phyloP scores from a whole-genome alignment of 345 rosid genomes.

The Anacardium occidentale region DNA sequence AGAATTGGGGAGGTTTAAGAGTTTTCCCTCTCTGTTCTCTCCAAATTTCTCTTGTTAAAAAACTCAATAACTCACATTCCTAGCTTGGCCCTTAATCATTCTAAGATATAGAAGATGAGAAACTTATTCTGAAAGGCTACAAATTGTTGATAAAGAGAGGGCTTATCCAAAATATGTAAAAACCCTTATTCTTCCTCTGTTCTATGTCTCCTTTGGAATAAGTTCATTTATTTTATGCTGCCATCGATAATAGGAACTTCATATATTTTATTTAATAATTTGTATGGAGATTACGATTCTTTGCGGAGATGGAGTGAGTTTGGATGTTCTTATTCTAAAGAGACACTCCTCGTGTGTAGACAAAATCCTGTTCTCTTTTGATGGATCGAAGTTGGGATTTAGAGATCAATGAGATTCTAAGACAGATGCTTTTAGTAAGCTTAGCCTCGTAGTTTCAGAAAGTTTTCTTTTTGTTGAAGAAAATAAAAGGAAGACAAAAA shows the following conservation, averaged over 20 bases:
- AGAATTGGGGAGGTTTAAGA: not conserved
- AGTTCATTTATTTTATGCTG: not conserved
- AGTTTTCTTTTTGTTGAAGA: not conserved
- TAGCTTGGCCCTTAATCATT: slow-evolving; percentile 34
- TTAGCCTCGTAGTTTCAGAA: not conserved
- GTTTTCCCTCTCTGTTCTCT: slow-evolving; percentile 2
- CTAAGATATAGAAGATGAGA: slow-evolving; percentile 2
- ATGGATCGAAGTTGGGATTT: not conserved
- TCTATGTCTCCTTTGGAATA: not conserved
- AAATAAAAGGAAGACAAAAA: not conserved
- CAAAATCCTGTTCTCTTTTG: not conserved
- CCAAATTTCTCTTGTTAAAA: not conserved
- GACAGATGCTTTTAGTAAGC: not conserved
- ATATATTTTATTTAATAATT: not conserved
- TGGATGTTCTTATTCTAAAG: not conserved
- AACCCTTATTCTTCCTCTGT: too few species aligned
- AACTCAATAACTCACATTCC: slow-evolving; percentile 30
- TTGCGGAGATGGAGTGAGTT: slow-evolving; percentile 11
- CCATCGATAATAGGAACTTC: not conserved
- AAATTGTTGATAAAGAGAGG: not conserved
- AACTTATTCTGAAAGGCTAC: slow-evolving; percentile 3
- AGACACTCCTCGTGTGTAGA: slow-evolving; percentile 3
- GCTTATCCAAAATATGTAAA: slow-evolving; percentile 18
- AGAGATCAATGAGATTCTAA: not conserved
- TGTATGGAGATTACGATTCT: slow-evolving; percentile 21